phyloP scores from a whole-genome alignment of 495 filamentous ascomycete species.

The Talaromyces trachyspermus region DNA sequence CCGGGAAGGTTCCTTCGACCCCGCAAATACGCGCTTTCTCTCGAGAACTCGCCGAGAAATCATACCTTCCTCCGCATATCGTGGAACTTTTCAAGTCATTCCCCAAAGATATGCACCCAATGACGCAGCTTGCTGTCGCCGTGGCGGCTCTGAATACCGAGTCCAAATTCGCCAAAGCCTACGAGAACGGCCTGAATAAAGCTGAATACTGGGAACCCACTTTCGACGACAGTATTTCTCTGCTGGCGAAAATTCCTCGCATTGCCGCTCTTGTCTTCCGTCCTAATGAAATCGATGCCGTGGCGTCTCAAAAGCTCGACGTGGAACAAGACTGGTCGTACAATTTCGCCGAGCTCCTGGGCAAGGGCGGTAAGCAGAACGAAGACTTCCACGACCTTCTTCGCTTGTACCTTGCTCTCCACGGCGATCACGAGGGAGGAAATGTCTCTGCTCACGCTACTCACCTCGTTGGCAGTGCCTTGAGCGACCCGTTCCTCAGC shows the following conservation, averaged over 20 bases:
- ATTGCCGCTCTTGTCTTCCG: constrained; percentile 98
- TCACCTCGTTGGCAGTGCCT: constrained; percentile 90
- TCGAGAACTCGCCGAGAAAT: constrained; percentile 79
- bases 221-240: constrained; percentile 89
- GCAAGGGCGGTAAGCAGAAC: constrained; percentile 77
- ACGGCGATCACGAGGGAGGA: constrained; percentile 96
- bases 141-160: constrained; percentile 91
- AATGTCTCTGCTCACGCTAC: constrained; percentile 98
- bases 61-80: constrained; percentile 74
- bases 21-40: constrained; percentile 75
- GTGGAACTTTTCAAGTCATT: constrained; percentile 85
- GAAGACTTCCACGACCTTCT: constrained; percentile 94
- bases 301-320: constrained; percentile 35
- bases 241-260: constrained; percentile 92
- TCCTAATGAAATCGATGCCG: constrained; percentile 66
- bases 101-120: constrained; percentile 83
- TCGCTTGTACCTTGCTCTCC: constrained; percentile 86
- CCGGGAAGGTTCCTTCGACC: constrained; percentile 80
- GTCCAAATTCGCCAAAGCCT: constrained; percentile 85
- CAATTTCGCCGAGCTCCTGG: constrained; percentile 96
- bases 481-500: constrained; percentile 90
- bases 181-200: constrained; percentile 84
- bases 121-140: constrained; percentile 94
- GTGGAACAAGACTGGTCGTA: constrained; percentile 87
- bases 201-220: constrained; percentile 98